Conservation (phyloP, 805 yeast species). For the Schizosaccharomyces lindneri region DNA sequence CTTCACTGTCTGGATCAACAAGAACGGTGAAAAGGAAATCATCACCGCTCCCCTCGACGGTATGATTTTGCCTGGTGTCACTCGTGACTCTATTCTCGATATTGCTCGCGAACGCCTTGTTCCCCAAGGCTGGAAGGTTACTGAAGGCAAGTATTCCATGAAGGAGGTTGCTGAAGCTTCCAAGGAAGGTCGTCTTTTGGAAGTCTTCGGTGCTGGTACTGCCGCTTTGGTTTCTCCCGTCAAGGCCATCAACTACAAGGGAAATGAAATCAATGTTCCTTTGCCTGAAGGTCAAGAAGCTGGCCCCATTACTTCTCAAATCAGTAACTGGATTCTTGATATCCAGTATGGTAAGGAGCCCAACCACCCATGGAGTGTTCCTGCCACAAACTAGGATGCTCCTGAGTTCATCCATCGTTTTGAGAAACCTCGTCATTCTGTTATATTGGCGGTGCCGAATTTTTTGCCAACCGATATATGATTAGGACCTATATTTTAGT, state of each 20-base stretch:
- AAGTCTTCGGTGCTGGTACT: constrained; percentile 93
- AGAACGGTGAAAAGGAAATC: constrained; percentile 62
- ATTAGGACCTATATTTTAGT: too few species aligned
- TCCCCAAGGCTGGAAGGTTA: constrained; percentile 53
- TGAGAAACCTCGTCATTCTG: too few species aligned
- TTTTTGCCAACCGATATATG: too few species aligned
- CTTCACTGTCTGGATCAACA: constrained; percentile 52
- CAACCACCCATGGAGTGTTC: constrained; percentile 19
- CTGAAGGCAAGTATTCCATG: constrained; percentile 66
- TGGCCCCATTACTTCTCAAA: constrained; percentile 52
- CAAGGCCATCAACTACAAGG: constrained; percentile 61
- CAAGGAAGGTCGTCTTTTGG: constrained; percentile 57
- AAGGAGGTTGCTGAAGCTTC: constrained; percentile 58
- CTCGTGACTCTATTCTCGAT: constrained; percentile 65
- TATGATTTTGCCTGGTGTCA: constrained; percentile 87
- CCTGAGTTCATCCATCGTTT: too few species aligned
- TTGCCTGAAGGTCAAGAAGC: constrained; percentile 51
- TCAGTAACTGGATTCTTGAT: constrained; percentile 66
- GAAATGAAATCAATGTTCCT: constrained; percentile 51
- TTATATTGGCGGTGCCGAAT: too few species aligned
- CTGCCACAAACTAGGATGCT: neutral
- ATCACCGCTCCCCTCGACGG: constrained; percentile 95
- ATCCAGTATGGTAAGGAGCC: constrained; percentile 73
- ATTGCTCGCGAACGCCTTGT: constrained; percentile 56
- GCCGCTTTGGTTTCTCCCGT: constrained; percentile 94